These are phyloP conservation scores for Paramecium pentaurelia DNA, from an alignment of 73 alveolate genomes.

Conservation along the genomic window DNA sequence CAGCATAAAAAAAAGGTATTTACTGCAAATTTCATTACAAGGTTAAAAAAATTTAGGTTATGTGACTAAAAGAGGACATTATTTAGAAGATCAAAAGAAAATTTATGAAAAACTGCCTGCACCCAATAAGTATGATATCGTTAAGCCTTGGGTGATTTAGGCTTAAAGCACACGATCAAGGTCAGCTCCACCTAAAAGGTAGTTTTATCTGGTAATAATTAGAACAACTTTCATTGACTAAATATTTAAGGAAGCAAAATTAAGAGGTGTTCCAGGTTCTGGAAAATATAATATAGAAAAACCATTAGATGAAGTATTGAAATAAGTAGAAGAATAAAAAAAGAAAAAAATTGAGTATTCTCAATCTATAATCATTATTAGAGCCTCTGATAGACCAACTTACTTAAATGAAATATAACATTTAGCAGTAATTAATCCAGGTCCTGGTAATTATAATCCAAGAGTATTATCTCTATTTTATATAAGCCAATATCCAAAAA, in stretches of 20 bases:
- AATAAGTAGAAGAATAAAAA: slow-evolving; percentile 25
- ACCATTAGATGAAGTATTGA: slow-evolving; percentile 46
- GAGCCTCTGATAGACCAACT: slow-evolving; percentile 18
- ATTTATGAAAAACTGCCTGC: slow-evolving; percentile 42
- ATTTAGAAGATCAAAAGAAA: slow-evolving; percentile 42
- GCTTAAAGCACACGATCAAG: neutral
- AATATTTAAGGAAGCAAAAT: slow-evolving; percentile 30
- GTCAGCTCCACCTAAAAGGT: slow-evolving; percentile 46
- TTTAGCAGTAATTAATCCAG: slow-evolving; percentile 47
- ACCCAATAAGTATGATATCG: slow-evolving; percentile 48
- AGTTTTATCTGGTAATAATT: neutral
- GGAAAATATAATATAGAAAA: slow-evolving; percentile 33
- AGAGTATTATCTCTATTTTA: neutral
- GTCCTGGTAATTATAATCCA: slow-evolving; percentile 63
- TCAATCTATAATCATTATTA: neutral
- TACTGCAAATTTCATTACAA: too few species aligned
- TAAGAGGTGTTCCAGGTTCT: slow-evolving; percentile 51
- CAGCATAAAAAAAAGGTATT: neutral
- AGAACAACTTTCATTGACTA: slow-evolving; percentile 46
- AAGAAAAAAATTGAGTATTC: slow-evolving; percentile 37
- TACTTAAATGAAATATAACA: slow-evolving; percentile 44
- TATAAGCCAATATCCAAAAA: neutral
- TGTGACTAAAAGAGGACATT: slow-evolving; percentile 54
- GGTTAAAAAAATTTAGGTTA: neutral
- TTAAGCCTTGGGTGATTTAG: slow-evolving; percentile 1